Base-by-base conservation (phyloP, 768 basidiomycete genomes). In the Lentinula lateritia region DNA sequence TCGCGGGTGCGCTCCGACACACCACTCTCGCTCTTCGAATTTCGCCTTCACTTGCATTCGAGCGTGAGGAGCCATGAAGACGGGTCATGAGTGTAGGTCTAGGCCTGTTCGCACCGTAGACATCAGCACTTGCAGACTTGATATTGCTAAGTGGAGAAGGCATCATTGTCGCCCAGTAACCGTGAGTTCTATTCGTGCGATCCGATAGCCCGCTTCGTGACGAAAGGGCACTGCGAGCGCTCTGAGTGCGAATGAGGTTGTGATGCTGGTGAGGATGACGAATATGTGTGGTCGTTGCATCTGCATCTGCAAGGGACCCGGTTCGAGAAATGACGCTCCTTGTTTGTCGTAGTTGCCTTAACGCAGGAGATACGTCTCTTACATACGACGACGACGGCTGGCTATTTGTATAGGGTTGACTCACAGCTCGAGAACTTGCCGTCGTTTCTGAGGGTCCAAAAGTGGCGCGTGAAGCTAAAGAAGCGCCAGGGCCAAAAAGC, bases 401-500 rank as follows among this genome's bases (percentile, higher is more conserved):
- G 12, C 32, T 52, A 8, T 42, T 46, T 20, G 32, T 16, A 50
- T 59, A 32, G 13, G 56, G 56, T 58, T 80, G 78, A 1, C 77
- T 78, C 1, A 81, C 55, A 3, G 78, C 78, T 60, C 78, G 79
- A 36, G 78, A 73, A 2, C 75, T 74, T 0, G 73, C 57, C 6
- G 75, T 72, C 39, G 78, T 38, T 50, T 52, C 8, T 35, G 35
- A 46, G 52, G 15, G 57, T 61, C 38, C 50, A 48, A 18, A 52
- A 41, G 48, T 58, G 35, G 58, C 9, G 43, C 28, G 48, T 42
- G 48, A 4, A 62, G 52, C 16, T 32, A 72, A 43, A 9, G 78
- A 80, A 0, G 80, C 77, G 20, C 83, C 78, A 5, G 82, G 80
- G 18, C 83, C 82, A 50, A 80, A 79, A n/a, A 86, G 73, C 8